These are phyloP conservation scores for Phytopythium litorale DNA, from an alignment of 352 stramenopile genomes.

Conservation along the genomic window DNA sequence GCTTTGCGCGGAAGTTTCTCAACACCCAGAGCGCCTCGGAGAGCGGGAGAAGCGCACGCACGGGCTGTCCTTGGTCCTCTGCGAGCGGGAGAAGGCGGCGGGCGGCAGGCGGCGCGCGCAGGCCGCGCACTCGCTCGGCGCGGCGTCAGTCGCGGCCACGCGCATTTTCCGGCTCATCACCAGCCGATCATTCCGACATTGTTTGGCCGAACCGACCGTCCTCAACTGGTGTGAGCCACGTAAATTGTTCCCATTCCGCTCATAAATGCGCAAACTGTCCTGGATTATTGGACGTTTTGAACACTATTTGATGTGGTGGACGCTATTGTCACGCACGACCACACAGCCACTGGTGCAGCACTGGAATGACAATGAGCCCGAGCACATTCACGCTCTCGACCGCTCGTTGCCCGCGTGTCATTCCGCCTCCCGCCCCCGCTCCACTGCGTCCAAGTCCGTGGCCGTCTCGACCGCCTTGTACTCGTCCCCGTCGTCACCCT, in stretches of 20 bases:
- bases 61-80: constrained; percentile 37
- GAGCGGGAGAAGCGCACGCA: constrained; percentile 21
- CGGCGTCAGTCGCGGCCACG: constrained; percentile 5
- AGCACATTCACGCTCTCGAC: neutral
- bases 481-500: neutral
- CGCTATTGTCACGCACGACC: neutral
- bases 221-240: neutral
- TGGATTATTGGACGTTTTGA: too few relatives aligned
- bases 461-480: too few relatives aligned
- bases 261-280: too few relatives aligned
- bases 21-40: neutral
- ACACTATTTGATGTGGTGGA: too few relatives aligned
- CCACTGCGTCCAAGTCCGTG: too few relatives aligned
- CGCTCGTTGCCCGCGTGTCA: too few relatives aligned
- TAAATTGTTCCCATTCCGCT: neutral
- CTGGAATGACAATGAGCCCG: neutral
- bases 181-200: neutral
- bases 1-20: neutral
- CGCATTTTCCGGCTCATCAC: constrained; percentile 7
- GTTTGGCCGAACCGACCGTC: neutral
- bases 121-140: constrained; percentile 13
- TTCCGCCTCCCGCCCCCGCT: too few relatives aligned
- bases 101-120: constrained; percentile 19
- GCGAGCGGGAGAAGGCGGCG: constrained; percentile 42
- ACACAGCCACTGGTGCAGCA: constrained; percentile 5